Evolutionary conservation across 78 protist genomes (phyloP), one percentile per base, ranked within the genome.

Genomic region (Dictyostelium intermedium): DNA sequence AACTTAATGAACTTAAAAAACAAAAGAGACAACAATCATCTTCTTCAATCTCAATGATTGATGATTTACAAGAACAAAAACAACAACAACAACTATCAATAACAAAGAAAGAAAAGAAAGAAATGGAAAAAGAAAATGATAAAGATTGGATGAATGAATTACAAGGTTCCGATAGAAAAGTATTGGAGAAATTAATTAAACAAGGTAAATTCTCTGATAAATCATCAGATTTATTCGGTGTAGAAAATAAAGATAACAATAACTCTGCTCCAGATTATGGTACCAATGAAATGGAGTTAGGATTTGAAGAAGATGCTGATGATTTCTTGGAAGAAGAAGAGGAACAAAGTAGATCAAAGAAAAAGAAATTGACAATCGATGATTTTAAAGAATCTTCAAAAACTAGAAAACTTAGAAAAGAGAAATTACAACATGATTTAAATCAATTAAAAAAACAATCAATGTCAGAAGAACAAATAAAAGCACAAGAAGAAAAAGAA

Each of bases 81-180:
- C 10, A n/a, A 35, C 3, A 20, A 82, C 8, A 1, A 30, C 34
- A 79, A 73, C 0, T 4, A 83, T 2, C 50, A 16, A 4, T 5
- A 5, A 34, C 32, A 53, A 34, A 35, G 20, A 63, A 25, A 25
- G 47, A 66, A 18, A 89, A 78, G 56, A 43, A 80, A 63, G 82
- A 39, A 20, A 70, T 69, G 69, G 70, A 80, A 60, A 56, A 20
- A 56, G 10, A 5, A 56, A 20, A 56, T 56, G 23, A 86, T 41
- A 69, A 77, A 13, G 74, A 85, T 16, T 89, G 94, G 94, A 80
- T 89, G 77, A 39, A 89, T 30, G 94, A 89, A 5, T 30, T 89
- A 18, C 81, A 47, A 30, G 30, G 35, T 6, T 16, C 47, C 25
- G 94, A 89, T 50, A 60, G 94, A 50, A 89, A 70, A 61, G 73